These are phyloP conservation scores for Prunus yedoensis DNA, from an alignment of 331 rosid species.

Conservation along the genomic window DNA sequence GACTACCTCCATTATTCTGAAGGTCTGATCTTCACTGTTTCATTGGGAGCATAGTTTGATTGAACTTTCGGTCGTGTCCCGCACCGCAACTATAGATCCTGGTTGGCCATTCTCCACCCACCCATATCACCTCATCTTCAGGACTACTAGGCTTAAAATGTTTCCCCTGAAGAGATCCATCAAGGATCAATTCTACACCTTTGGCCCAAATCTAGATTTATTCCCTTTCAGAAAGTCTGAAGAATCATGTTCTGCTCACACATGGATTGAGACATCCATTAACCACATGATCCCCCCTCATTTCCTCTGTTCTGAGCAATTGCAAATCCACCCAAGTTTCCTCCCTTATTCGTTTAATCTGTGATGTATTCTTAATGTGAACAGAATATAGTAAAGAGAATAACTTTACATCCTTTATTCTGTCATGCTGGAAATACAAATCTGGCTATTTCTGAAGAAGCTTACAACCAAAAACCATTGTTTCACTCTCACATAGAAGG, in stretches of 20 bases:
- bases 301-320: neutral
- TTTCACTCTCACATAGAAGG: too few relatives aligned
- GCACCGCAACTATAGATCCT: neutral
- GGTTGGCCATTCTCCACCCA: too few relatives aligned
- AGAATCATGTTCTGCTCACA: slow-evolving; percentile 25
- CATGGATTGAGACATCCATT: neutral
- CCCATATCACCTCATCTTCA: too few relatives aligned
- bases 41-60: neutral
- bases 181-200: slow-evolving; percentile 9
- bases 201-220: neutral
- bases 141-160: neutral
- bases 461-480: too few relatives aligned
- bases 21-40: too few relatives aligned
- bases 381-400: slow-evolving; percentile 1
- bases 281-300: neutral
- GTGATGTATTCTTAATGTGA: neutral
- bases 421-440: neutral
- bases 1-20: slow-evolving; percentile 9
- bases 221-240: neutral
- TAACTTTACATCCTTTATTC: neutral
- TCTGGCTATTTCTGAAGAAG: neutral
- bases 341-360: neutral
- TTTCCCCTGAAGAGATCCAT: neutral
- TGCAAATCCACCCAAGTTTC: neutral
- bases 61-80: neutral